Evolutionary conservation across 495 filamentous ascomycete genomes (phyloP).

Genomic region (Aspergillus coremiiformis): DNA sequence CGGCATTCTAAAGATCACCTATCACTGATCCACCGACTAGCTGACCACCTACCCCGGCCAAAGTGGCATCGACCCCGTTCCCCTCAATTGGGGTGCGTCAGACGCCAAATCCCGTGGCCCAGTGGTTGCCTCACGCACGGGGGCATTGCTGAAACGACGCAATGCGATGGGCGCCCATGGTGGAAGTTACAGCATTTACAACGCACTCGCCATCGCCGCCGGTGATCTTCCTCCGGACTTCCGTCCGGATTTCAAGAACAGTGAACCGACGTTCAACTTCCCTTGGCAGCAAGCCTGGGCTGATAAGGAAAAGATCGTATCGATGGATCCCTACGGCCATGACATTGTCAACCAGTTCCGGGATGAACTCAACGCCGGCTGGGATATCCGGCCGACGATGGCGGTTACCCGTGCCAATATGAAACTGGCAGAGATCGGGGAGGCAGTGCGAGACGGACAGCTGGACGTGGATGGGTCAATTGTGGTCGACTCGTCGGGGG

Average conservation of each 20-base stretch:
- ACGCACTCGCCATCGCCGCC: constrained; percentile 86
- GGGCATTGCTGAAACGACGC: constrained; percentile 69
- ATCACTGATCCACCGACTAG: constrained; percentile 8
- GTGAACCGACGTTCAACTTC: constrained; percentile 80
- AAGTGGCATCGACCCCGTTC: constrained; percentile 83
- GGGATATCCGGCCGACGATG: constrained; percentile 93
- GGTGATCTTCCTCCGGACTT: constrained; percentile 80
- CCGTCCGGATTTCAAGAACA: constrained; percentile 90
- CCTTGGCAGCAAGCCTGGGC: constrained; percentile 85
- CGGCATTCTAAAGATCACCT: not conserved
- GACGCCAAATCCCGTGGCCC: constrained; percentile 73
- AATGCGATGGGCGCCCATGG: constrained; percentile 91
- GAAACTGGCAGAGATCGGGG: constrained; percentile 88
- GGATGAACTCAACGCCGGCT: constrained; percentile 51
- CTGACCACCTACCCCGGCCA: constrained; percentile 91
- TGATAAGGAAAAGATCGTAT: constrained; percentile 90
- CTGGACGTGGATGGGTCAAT: constrained; percentile 86
- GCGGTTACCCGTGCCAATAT: constrained; percentile 93
- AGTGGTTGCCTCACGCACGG: constrained; percentile 77
- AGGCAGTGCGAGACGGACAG: constrained; percentile 71
- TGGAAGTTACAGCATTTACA: constrained; percentile 96
- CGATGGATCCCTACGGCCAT: constrained; percentile 94
- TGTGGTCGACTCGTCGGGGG: constrained; percentile 72
- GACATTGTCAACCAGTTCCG: constrained; percentile 44
- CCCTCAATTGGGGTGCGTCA: constrained; percentile 78